Base-by-base conservation (phyloP, 148 eudicot species). In the Tetragonia tetragonoides region DNA sequence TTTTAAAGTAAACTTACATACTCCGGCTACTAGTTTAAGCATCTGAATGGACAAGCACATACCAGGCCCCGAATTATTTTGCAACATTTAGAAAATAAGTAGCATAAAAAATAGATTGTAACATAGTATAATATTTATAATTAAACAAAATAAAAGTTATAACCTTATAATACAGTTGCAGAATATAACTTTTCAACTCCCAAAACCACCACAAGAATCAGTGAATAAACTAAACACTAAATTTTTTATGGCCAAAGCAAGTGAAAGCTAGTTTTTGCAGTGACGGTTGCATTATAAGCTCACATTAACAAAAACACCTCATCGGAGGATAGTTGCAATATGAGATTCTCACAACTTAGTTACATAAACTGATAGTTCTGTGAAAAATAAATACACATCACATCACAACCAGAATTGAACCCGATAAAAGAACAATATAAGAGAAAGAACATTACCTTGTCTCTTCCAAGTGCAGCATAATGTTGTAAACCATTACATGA, bases 401-500 rank as follows among this genome's bases (percentile, higher is more conserved):
- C 56, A 51, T 18, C 70, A 75, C 34, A 20, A 24, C 23, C 62
- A 54, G 61, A 68, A 60, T 18, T 28, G 5, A 15, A 47, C 17
- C 7, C 14, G 10, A 56, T 28, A 17, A 68, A 46, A 28, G 39
- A 3, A 61, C 12, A 11, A 20, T 3, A 38, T 9, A 63, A 37
- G 23, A 77, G 53, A 46, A 68, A 72, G 68, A 34, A 23, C 74
- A 76, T 72, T 95, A 95, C 99, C 99, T 89, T 93, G 87, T 95
- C 99, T 86, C 97, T 91, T 41, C 99, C 99, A 66, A 95, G 94
- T 69, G 99, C 99, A 82, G 99, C 99, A 84, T 95, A 95, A 75
- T 95, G 99, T 81, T 95, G 99, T 70, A 95, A 87, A 67, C 99
- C 99, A 82, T 95, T 95, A 71, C 99, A 95, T 6, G 99, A 95